phyloP scores from a whole-genome alignment of 2,329 filamentous ascomycete genomes.

The Spiromastix sp. region DNA sequence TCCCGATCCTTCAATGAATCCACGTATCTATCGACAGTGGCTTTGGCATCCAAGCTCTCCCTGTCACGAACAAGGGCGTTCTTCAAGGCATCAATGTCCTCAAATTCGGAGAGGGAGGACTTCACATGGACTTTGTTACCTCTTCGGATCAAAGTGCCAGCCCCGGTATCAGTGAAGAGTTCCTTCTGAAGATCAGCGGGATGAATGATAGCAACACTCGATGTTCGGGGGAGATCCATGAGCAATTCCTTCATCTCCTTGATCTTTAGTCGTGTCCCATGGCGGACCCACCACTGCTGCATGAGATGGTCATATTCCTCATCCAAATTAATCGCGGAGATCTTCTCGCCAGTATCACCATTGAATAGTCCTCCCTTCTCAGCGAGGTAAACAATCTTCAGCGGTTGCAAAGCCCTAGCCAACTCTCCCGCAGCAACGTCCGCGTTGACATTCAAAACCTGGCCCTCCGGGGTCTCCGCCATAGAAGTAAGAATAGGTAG shows the following conservation, averaged over 20 bases:
- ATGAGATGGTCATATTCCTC: constrained; percentile 92
- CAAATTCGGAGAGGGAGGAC: constrained; percentile 61
- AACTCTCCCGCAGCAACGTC: constrained; percentile 93
- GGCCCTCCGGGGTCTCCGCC: constrained; percentile 84
- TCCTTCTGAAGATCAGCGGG: constrained; percentile 93
- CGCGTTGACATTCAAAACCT: constrained; percentile 93
- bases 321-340: constrained; percentile 93
- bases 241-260: constrained; percentile 93
- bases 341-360: constrained; percentile 86
- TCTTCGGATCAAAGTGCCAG: constrained; percentile 81
- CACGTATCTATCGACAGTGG: constrained; percentile 79
- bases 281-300: constrained; percentile 88
- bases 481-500: constrained; percentile 92
- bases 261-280: constrained; percentile 93
- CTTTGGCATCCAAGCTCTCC: constrained; percentile 68
- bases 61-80: constrained; percentile 71
- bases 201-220: constrained; percentile 95
- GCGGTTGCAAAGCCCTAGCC: constrained; percentile 74
- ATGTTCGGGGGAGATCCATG: constrained; percentile 77
- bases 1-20: constrained; percentile 63
- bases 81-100: constrained; percentile 67
- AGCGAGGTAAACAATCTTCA: constrained; percentile 97
- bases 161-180: constrained; percentile 89
- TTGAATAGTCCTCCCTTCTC: constrained; percentile 97
- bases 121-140: constrained; percentile 80